Evolutionary conservation across 2,329 filamentous ascomycete genomes (phyloP).

Genomic region (Penicillium hordei): DNA sequence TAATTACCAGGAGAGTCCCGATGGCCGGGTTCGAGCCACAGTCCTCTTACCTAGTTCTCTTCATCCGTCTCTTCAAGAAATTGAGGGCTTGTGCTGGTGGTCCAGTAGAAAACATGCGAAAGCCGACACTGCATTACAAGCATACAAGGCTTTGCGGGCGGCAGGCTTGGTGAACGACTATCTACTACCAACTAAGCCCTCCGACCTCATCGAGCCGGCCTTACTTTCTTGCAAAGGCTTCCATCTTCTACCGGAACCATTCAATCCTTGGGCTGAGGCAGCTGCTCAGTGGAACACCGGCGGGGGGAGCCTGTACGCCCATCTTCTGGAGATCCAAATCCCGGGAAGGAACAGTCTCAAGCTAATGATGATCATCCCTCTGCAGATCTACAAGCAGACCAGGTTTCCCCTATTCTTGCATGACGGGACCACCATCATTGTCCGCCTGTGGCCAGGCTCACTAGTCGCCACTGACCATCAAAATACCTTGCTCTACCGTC

Average conservation of each 20-base stretch:
- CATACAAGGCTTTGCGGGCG: background rate
- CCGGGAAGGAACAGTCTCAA: background rate
- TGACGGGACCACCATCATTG: background rate
- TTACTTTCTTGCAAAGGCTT: background rate
- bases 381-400: background rate
- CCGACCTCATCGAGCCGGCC: background rate
- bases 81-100: constrained; percentile 2
- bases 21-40: background rate
- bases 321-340: background rate
- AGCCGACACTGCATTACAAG: constrained; percentile 5
- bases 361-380: background rate
- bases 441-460: background rate
- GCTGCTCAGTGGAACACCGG: background rate
- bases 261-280: background rate
- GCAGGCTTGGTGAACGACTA: constrained; percentile 6
- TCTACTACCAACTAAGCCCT: background rate
- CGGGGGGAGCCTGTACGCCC: background rate
- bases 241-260: background rate
- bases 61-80: background rate
- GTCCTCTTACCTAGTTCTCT: constrained; percentile 6
- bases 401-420: background rate
- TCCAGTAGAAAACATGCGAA: background rate
- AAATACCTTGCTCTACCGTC: background rate
- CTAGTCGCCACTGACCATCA: background rate
- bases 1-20: background rate